Evolutionary conservation across 2,329 filamentous ascomycete species (phyloP).

Genomic region (Hawksworthiomyces lignivorus): DNA sequence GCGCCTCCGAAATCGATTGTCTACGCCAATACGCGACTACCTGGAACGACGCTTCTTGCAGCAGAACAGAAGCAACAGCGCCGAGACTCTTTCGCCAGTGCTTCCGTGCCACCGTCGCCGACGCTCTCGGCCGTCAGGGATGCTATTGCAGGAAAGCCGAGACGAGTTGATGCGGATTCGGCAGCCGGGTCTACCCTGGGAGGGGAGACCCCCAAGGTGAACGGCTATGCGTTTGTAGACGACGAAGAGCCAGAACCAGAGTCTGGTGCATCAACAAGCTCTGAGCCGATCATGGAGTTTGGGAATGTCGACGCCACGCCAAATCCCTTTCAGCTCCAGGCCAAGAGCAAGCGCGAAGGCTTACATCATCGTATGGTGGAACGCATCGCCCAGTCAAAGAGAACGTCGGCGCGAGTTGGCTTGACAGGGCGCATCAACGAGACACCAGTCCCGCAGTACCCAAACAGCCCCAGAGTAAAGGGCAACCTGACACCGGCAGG

Average conservation of each 20-base stretch:
- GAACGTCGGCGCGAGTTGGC: conserved; percentile 50
- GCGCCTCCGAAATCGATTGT: conserved; percentile 70
- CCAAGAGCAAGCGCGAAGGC: conserved; percentile 68
- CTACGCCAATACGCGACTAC: conserved; percentile 78
- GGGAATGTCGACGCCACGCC: conserved; percentile 54
- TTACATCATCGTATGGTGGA: conserved; percentile 85
- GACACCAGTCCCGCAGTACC: conserved; percentile 62
- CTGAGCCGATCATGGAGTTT: conserved; percentile 43
- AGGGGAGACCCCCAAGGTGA: conserved; percentile 79
- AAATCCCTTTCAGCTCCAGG: conserved; percentile 74
- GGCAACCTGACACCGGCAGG: conserved; percentile 65
- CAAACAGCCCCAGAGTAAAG: conserved; percentile 54
- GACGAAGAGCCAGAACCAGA: conserved; percentile 51
- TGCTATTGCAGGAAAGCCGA: conserved; percentile 68
- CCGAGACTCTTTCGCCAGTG: conserved; percentile 21
- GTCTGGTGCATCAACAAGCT: conserved; percentile 8
- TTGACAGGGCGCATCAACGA: conserved; percentile 51
- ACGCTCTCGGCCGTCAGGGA: conserved; percentile 78
- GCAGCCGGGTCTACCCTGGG: conserved; percentile 29
- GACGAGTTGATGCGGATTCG: conserved; percentile 53
- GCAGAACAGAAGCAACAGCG: neutral
- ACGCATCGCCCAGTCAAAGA: conserved; percentile 64
- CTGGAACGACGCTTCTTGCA: conserved; percentile 32
- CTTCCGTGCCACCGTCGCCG: conserved; percentile 61
- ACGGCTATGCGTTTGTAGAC: conserved; percentile 91